phyloP scores from a whole-genome alignment of 2,329 filamentous ascomycete genomes.

The Colletotrichum phormii region DNA sequence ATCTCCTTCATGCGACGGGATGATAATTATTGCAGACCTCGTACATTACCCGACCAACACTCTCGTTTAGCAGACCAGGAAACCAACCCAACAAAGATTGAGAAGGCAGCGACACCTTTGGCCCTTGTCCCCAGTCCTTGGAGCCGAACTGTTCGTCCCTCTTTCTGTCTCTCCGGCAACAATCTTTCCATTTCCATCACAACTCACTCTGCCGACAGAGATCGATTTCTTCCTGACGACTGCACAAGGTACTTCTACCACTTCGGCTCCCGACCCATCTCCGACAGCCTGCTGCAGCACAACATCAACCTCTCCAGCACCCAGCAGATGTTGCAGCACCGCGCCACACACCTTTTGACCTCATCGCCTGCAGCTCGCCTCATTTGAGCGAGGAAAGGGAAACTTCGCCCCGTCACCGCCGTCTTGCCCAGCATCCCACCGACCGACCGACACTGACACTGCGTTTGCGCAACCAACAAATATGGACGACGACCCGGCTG shows the following conservation, averaged over 20 bases:
- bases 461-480: constrained; percentile 13
- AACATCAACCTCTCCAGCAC: constrained; percentile 1
- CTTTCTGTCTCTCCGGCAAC: not conserved
- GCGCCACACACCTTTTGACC: constrained; percentile 18
- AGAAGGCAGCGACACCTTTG: not conserved
- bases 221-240: not conserved
- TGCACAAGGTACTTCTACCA: not conserved
- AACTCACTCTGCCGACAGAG: not conserved
- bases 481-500: constrained; percentile 17
- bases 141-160: not conserved
- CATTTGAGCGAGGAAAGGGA: constrained; percentile 6
- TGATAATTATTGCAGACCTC: not conserved
- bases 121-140: not conserved
- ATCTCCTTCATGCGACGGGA: not conserved
- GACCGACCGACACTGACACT: not conserved
- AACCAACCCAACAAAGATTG: not conserved
- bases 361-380: constrained; percentile 33
- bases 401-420: not conserved
- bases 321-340: constrained; percentile 31
- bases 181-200: constrained; percentile 4
- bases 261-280: not conserved
- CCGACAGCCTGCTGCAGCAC: constrained; percentile 25
- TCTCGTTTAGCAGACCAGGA: not conserved
- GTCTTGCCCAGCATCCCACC: not conserved
- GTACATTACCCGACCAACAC: not conserved